Conservation (phyloP, 129 eudicot genomes). For the Flaveria linearis region DNA sequence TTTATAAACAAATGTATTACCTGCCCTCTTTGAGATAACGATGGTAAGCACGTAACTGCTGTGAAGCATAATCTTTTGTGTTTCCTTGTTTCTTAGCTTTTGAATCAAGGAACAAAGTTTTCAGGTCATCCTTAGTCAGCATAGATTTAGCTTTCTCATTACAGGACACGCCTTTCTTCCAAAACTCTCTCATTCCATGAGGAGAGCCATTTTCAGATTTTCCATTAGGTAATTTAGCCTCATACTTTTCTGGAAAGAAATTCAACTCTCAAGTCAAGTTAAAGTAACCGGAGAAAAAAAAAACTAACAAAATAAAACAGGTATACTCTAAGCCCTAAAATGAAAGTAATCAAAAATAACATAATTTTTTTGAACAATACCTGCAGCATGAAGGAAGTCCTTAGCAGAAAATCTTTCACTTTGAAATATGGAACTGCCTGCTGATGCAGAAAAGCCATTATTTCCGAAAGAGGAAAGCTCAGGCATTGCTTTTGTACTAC, state of each 20-base stretch:
- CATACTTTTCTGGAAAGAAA: constrained; percentile 46
- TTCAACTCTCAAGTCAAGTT: constrained; percentile 16
- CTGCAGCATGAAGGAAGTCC: constrained; percentile 55
- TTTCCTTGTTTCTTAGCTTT: constrained; percentile 27
- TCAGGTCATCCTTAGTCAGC: constrained; percentile 37
- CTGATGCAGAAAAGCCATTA: constrained; percentile 34
- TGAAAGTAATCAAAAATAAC: constrained; percentile 5
- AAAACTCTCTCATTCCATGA: constrained; percentile 37
- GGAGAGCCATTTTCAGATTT: constrained; percentile 37
- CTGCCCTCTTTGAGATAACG: constrained; percentile 77
- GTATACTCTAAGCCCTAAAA: constrained; percentile 3
- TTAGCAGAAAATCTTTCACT: constrained; percentile 40
- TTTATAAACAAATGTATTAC: constrained; percentile 42
- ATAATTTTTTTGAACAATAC: constrained; percentile 26
- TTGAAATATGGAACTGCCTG: constrained; percentile 31
- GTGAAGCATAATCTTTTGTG: constrained; percentile 41
- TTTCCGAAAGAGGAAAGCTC: constrained; percentile 42
- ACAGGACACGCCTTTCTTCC: constrained; percentile 37
- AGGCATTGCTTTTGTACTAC: constrained; percentile 40
- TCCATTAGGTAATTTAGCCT: constrained; percentile 44
- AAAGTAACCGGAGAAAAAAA: neutral
- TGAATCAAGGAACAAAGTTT: constrained; percentile 31
- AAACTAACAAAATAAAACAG: constrained; percentile 14
- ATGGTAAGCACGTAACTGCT: constrained; percentile 63
- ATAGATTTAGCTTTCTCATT: constrained; percentile 40